Base-by-base conservation (phyloP, 176 grass and related monocot genomes). In the Thinopyrum elongatum region DNA sequence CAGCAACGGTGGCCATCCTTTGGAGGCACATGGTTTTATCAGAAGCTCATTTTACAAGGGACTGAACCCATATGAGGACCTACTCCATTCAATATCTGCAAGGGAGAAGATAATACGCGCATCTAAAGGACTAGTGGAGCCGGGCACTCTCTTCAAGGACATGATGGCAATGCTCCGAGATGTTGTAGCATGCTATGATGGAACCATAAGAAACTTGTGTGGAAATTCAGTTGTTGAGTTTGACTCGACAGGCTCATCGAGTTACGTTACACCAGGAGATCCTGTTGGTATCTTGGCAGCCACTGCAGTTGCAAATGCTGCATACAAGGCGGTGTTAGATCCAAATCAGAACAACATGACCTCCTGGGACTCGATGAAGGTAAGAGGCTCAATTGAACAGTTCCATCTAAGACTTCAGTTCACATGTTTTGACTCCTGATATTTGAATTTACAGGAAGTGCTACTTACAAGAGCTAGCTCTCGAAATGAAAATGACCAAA, bases 111-210 rank as follows among this genome's bases (percentile, higher is more conserved):
- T 89, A 19, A 67, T 85, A 26, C 70, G 35, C 1, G 71, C 86
- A 28, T 89, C 92, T 58, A 89, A 80, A 84, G 89, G 84, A 28
- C 84, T 94, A 30, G 88, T 63, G 5, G 92, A 94, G 80, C 65
- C 89, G 62, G 89, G 89, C 8, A 86, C 21, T 46, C 89, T 91
- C 38, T 91, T 91, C 70, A 94, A 94, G 75, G 85, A 91, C 46
- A 81, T 94, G 80, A 94, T 94, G 89, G 86, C 89, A 69, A 87
- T 89, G 71, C 87, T 94, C 16, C 86, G 92, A 69, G 92, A 94
- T 91, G 86, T 91, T 10, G 25, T 81, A 35, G 70, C 86, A 69
- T 94, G 89, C 76, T 94, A 94, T 30, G 92, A 94, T 68, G 89
- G 86, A 74, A 91, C 80, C 62, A 65, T 91, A 71, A 87, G 92